Evolutionary conservation across 768 basidiomycete species (phyloP).

Genomic region (Agaricus subrufescens): DNA sequence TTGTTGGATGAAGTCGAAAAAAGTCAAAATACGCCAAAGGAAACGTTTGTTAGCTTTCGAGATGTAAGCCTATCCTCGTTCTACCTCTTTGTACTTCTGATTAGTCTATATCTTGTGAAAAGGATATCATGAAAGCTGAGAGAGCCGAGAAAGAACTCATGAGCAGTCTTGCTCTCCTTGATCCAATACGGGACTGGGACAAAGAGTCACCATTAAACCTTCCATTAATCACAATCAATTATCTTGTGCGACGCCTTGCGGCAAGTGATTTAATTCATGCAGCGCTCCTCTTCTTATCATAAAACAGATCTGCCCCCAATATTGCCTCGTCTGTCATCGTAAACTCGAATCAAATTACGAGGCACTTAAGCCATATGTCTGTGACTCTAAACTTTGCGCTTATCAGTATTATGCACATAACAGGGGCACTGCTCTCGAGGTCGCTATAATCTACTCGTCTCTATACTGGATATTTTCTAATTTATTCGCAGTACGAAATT

Average conservation of each 20-base stretch:
- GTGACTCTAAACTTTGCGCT: slow-evolving; percentile 56
- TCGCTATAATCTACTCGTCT: slow-evolving; percentile 17
- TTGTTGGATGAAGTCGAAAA: slow-evolving; percentile 42
- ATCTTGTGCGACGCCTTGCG: slow-evolving; percentile 58
- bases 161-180: slow-evolving; percentile 45
- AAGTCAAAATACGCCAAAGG: slow-evolving; percentile 34
- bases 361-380: slow-evolving; percentile 72
- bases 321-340: slow-evolving; percentile 74
- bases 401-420: slow-evolving; percentile 68
- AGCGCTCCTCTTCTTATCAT: neutral
- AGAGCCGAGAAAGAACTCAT: slow-evolving; percentile 33
- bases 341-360: slow-evolving; percentile 47
- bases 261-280: slow-evolving; percentile 25
- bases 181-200: slow-evolving; percentile 39
- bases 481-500: slow-evolving; percentile 57
- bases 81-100: neutral
- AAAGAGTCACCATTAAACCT: slow-evolving; percentile 44
- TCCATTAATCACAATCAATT: slow-evolving; percentile 58
- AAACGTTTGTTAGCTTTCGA: slow-evolving; percentile 28
- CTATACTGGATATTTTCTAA: slow-evolving; percentile 3
- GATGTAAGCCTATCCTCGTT: slow-evolving; percentile 22
- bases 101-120: neutral
- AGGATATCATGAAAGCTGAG: slow-evolving; percentile 40
- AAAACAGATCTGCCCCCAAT: slow-evolving; percentile 56
- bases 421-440: slow-evolving; percentile 65